Percentiles rank a stretch among this genome's conserved stretches.
phyloP scores from a whole-genome alignment of 306 rosid genomes.

The Chamaecrista fasciculata region DNA sequence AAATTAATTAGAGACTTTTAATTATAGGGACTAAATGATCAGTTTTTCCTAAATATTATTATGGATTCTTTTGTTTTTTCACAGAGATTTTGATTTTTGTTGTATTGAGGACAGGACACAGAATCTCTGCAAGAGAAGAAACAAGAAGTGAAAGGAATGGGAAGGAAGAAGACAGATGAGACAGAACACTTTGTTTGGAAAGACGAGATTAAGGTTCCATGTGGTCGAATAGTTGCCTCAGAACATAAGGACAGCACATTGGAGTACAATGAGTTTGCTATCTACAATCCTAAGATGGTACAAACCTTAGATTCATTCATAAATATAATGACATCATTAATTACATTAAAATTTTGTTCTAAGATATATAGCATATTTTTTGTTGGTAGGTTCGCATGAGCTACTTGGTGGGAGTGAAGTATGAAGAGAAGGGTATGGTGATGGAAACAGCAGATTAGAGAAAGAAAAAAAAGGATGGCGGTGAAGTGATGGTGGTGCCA shows the following conservation, averaged over 20 bases:
- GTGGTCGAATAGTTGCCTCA: slow-evolving; percentile 58
- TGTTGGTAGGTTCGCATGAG: slow-evolving; percentile 57
- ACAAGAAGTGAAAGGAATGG: slow-evolving; percentile 65
- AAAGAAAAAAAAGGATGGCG: background rate
- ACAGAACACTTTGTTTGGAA: slow-evolving; percentile 77
- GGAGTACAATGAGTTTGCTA: slow-evolving; percentile 77
- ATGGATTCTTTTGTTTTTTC: background rate
- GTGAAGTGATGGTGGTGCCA: background rate
- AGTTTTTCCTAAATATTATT: too few species aligned
- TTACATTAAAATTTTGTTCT: background rate
- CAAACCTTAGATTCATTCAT: too few species aligned
- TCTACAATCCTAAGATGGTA: slow-evolving; percentile 77
- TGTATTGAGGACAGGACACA: slow-evolving; percentile 50
- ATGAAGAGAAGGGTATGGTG: slow-evolving; percentile 54
- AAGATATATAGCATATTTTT: background rate
- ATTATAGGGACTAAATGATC: too few species aligned
- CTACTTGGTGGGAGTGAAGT: slow-evolving; percentile 76
- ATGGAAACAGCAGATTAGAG: slow-evolving; percentile 50
- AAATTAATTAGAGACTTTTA: too few species aligned
- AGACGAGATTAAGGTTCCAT: slow-evolving; percentile 79
- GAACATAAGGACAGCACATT: slow-evolving; percentile 61
- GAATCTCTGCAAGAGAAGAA: slow-evolving; percentile 58
- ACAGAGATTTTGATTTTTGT: too few species aligned
- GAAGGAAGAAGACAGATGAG: slow-evolving; percentile 73
- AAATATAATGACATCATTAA: too few species aligned